Base-by-base conservation (phyloP, 306 rosid species). In the Begonia masoniana region DNA sequence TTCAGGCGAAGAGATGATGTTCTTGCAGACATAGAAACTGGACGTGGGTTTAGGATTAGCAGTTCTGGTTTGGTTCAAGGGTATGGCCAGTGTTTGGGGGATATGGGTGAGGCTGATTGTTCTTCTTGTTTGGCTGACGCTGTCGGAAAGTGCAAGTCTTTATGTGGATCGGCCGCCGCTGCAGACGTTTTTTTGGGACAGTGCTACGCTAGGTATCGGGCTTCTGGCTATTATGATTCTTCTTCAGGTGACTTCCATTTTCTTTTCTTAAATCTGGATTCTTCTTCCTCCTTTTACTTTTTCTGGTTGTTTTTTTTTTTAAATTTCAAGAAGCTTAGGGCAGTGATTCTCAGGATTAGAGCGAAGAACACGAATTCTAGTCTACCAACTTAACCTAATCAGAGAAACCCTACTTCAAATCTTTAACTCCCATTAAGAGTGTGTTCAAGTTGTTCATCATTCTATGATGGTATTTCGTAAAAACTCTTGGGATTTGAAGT, bases 141-240 rank as follows among this genome's bases (percentile, higher is more conserved):
- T 11, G 76, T 85, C 39, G 91, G 84, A 10, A 91, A 83, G 78
- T 47, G 85, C 45, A 91, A 86, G 77, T 81, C 58, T 56, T 43
- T 85, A 10, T 91, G 97, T 48, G 97, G 97, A 16, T 75, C 97
- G 2, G 92, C 97, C 12, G 94, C 88, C 5, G 81, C 85, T n/a
- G 94, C 83, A 46, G 86, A 83, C 62, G 84, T 83, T 62, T 91
- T 76, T 77, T 73, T 91, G 82, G 94, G 77, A 43, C 96, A 85
- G 41, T 91, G 97, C 54, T 91, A 83, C 67, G 94, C 94, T 42
- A 68, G 78, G n/a, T 91, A 85, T 50, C 81, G 92, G 94, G 94
- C 87, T 0, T 91, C 91, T 52, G 97, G 97, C 41, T 91, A 82
- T 77, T 83, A 83, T 53, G 78, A 74, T 50, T 67, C 64, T 15